Evolutionary conservation across 768 basidiomycete species (phyloP).

Genomic region (Mycena galopus): DNA sequence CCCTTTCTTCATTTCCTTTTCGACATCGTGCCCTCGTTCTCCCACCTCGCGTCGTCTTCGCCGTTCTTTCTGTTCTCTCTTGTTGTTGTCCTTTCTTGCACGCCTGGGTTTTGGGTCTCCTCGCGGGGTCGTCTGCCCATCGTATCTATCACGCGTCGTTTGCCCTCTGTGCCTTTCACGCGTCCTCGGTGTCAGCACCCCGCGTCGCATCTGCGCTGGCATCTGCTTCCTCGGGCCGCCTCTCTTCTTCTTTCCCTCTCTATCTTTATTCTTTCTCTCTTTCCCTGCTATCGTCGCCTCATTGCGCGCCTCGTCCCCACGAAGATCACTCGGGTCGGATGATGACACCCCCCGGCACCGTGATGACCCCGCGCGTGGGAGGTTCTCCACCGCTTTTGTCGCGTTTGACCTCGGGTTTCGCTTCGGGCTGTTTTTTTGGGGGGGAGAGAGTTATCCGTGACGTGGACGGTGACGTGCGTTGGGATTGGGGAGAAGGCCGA

Average conservation of each 20-base stretch:
- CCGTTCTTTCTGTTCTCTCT: slow-evolving; percentile 21
- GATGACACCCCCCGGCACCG: background rate
- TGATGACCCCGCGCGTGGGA: background rate
- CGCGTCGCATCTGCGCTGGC: no score
- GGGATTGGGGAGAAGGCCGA: background rate
- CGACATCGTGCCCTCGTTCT: no score
- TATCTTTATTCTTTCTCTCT: background rate
- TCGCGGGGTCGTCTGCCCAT: no score
- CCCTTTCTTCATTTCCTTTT: background rate
- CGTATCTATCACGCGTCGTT: no score
- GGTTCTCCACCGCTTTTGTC: no score
- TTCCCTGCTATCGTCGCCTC: background rate
- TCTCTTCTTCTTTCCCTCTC: background rate
- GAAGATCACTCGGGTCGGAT: no score
- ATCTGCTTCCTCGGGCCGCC: background rate
- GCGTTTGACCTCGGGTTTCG: no score
- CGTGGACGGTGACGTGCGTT: no score
- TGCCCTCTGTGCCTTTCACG: no score
- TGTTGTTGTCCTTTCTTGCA: background rate
- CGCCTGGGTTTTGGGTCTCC: background rate
- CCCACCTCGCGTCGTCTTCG: background rate
- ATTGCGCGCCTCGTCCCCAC: slow-evolving; percentile 1
- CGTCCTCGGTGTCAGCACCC: no score
- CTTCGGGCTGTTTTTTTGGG: background rate
- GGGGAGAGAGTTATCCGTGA: no score